phyloP scores from a whole-genome alignment of 176 grass and related monocot species.

The Ananas comosus region DNA sequence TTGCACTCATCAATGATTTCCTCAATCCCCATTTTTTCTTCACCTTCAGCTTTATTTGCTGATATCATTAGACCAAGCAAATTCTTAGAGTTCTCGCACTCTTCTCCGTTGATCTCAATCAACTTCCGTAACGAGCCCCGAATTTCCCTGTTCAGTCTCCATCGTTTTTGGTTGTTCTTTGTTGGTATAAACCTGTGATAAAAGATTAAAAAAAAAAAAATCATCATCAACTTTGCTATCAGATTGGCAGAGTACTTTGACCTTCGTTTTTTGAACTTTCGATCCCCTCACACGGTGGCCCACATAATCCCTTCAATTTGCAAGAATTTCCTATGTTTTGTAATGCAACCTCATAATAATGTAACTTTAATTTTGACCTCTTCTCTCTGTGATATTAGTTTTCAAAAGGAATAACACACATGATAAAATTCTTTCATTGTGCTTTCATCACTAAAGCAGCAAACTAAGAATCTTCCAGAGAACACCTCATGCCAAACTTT shows the following conservation, averaged over 20 bases:
- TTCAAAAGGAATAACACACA: no score
- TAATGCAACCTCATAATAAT: no score
- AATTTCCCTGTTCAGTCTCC: slow-evolving; percentile 53
- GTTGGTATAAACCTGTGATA: slow-evolving; percentile 62
- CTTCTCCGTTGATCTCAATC: slow-evolving; percentile 43
- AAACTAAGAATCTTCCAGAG: no score
- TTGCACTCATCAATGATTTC: slow-evolving; percentile 92
- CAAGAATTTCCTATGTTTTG: no score
- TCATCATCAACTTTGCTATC: background rate
- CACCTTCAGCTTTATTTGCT: slow-evolving; percentile 34
- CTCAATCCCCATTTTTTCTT: slow-evolving; percentile 63
- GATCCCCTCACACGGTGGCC: no score
- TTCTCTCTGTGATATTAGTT: no score
- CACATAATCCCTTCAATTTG: no score
- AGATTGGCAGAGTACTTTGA: background rate
- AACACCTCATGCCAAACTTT: no score
- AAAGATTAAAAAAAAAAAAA: slow-evolving; percentile 5
- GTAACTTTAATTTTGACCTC: no score
- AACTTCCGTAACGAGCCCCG: slow-evolving; percentile 40
- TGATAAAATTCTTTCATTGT: no score
- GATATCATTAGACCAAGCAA: slow-evolving; percentile 77
- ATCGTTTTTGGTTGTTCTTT: slow-evolving; percentile 58
- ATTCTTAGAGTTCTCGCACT: slow-evolving; percentile 65
- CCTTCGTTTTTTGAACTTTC: no score
- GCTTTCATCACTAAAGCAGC: no score